Base-by-base conservation (phyloP, 2,329 filamentous ascomycete genomes). In the Whalleya microplaca region DNA sequence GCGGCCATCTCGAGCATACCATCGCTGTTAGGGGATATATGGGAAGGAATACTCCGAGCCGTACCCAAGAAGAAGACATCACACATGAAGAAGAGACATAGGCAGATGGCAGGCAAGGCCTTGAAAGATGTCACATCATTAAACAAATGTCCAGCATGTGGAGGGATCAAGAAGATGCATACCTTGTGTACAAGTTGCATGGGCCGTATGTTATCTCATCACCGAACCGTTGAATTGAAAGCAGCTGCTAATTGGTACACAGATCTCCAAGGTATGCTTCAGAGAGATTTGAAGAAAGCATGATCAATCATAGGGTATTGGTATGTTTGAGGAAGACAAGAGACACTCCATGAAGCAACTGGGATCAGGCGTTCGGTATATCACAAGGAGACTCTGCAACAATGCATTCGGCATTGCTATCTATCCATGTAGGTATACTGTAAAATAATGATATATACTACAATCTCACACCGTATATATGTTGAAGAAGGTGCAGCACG, bases 31-130 rank as follows among this genome's bases (percentile, higher is more conserved):
- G 87, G 85, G 53, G 90, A 90, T 61, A 87, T 99, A 68, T 98
- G 94, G 94, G 94, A 97, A 66, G 92, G 91, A 5, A 84, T 99
- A 45, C 81, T 99, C 65, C 88, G 88, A 64, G 95, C 95, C 1
- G 95, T 98, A 16, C 95, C 95, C 4, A 99, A 99, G 84, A 98
- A 96, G 80, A 99, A 98, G 84, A 96, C 92, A 32, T 97, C 94
- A 42, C 92, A 99, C 75, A 91, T 91, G 80, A 96, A 95, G 80
- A 96, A 92, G 82, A 85, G 95, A 66, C 88, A 92, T 71, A 86
- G 96, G 69, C 92, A 96, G 72, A 90, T 98, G 88, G 94, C 93
- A 21, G 95, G 95, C 70, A 99, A 99, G 78, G 94, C 88, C 44
- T 76, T 99, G 66, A 91, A 96, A 78, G 95, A 99, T 72, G 87